These are phyloP conservation scores for Hymenoscyphus fraxineus DNA, from an alignment of 2,329 filamentous ascomycete species.

Conservation along the genomic window DNA sequence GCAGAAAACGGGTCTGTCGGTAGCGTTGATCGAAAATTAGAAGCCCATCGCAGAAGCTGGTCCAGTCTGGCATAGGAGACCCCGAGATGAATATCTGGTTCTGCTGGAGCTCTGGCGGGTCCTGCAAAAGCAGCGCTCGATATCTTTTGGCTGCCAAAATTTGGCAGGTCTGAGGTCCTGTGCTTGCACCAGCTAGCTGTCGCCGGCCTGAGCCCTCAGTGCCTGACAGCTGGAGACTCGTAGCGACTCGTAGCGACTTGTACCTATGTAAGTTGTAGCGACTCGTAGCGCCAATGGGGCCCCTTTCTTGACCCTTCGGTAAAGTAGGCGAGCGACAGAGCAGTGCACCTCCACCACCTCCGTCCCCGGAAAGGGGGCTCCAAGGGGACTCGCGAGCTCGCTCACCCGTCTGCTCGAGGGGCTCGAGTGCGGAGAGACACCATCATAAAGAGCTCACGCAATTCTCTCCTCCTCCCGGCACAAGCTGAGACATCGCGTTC, in stretches of 20 bases:
- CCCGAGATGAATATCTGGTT: conserved; percentile 1
- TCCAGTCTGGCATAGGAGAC: conserved; percentile 1
- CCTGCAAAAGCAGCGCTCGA: background rate
- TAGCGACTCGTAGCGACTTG: no score
- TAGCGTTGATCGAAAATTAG: conserved; percentile 5
- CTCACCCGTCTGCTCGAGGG: background rate
- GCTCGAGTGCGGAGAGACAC: background rate
- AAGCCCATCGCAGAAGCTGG: conserved; percentile 4
- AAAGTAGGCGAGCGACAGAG: background rate
- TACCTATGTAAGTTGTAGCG: no score
- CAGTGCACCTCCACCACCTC: background rate
- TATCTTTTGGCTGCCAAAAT: background rate
- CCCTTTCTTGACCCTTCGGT: no score
- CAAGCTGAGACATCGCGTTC: background rate
- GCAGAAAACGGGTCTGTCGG: background rate
- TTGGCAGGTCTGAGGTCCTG: no score
- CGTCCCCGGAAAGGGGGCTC: background rate
- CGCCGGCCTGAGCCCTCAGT: no score
- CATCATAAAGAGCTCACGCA: background rate
- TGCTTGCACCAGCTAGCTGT: no score
- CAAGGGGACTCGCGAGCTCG: background rate
- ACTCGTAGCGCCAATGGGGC: background rate
- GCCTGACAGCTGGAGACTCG: no score
- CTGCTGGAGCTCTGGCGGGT: background rate
- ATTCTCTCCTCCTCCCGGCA: background rate